Evolutionary conservation across 345 rosid genomes (phyloP).

Genomic region (Acer negundo): DNA sequence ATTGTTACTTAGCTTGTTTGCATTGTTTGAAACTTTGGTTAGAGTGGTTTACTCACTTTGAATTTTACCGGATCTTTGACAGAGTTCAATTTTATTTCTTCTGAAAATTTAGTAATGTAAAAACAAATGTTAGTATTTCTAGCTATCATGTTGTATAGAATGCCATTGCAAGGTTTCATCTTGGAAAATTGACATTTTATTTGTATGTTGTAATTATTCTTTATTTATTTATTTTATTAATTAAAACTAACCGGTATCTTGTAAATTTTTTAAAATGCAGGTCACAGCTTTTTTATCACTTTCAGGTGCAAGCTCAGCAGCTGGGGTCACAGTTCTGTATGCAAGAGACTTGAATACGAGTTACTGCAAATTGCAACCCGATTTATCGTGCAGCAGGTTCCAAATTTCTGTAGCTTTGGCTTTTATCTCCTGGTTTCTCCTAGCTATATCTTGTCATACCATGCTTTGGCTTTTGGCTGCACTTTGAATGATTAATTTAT

Average conservation of each 20-base stretch:
- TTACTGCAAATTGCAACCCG: conserved; percentile 24
- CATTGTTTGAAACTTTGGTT: neutral
- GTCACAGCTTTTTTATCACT: conserved; percentile 42
- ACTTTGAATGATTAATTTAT: conserved; percentile 14
- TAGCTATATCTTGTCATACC: conserved; percentile 39
- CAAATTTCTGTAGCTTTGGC: conserved; percentile 38
- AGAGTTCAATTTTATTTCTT: too few species aligned
- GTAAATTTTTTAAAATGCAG: conserved; percentile 23
- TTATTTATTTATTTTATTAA: too few species aligned
- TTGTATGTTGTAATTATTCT: too few species aligned
- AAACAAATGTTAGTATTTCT: too few species aligned
- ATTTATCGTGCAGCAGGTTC: conserved; percentile 31
- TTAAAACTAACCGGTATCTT: conserved; percentile 1
- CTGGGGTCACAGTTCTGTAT: conserved; percentile 34
- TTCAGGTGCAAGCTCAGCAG: conserved; percentile 43
- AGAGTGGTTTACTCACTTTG: neutral
- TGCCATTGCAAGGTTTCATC: too few species aligned
- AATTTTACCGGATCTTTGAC: neutral
- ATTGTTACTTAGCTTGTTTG: neutral
- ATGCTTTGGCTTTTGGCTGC: conserved; percentile 48
- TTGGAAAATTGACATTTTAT: too few species aligned
- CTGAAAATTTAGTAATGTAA: too few species aligned
- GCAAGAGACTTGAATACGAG: conserved; percentile 30
- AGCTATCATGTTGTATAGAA: too few species aligned
- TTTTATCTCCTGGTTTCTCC: conserved; percentile 38